phyloP scores from a whole-genome alignment of 2,329 filamentous ascomycete genomes.

The Trichoderma sp. region DNA sequence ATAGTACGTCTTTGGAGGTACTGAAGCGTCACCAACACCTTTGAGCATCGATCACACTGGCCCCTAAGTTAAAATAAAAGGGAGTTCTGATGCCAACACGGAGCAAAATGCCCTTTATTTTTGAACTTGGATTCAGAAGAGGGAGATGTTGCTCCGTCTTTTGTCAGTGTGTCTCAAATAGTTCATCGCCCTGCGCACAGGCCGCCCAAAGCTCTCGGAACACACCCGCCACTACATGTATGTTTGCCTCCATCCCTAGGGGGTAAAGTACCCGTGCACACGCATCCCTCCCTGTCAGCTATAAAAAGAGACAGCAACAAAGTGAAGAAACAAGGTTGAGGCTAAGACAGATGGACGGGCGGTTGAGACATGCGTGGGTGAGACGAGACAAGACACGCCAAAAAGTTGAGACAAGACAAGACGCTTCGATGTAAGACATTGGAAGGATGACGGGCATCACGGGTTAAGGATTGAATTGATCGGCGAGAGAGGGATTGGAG shows the following conservation, averaged over 20 bases:
- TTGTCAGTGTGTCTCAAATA: background rate
- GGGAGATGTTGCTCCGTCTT: background rate
- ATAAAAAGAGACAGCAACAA: background rate
- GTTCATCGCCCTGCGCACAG: background rate
- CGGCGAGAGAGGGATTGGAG: background rate
- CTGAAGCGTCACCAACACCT: no score
- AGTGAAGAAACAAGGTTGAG: background rate
- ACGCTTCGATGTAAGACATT: background rate
- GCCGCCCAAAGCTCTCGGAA: background rate
- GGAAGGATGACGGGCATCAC: background rate
- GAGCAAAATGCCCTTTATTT: background rate
- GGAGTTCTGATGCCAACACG: background rate
- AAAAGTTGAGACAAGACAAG: background rate
- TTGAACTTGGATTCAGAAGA: background rate
- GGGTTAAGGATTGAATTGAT: background rate
- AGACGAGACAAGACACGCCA: background rate
- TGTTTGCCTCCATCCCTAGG: background rate
- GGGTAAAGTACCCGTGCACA: background rate
- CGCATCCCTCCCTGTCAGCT: background rate
- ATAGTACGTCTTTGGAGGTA: no score
- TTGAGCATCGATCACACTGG: background rate
- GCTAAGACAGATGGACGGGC: background rate
- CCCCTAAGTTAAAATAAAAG: background rate
- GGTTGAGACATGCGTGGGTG: background rate
- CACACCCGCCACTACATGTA: background rate